Evolutionary conservation across 176 grass and related monocot genomes (phyloP).

Genomic region (Melocanna baccifera): DNA sequence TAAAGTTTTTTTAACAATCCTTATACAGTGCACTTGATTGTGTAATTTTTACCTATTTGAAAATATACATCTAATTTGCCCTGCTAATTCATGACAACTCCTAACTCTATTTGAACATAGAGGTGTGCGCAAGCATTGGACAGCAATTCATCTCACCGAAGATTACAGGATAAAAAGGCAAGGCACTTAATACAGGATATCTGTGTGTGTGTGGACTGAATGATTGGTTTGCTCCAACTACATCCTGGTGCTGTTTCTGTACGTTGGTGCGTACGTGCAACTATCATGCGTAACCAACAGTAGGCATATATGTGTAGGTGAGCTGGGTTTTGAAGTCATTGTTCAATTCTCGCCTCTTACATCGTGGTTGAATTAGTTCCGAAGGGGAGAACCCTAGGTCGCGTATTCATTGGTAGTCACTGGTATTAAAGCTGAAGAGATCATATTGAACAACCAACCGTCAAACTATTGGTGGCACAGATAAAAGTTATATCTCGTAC

Average conservation of each 20-base stretch:
- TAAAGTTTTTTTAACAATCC: too few relatives aligned
- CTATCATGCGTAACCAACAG: background rate
- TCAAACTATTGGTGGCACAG: background rate
- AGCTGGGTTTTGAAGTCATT: background rate
- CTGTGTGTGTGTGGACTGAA: background rate
- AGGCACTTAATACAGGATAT: too few relatives aligned
- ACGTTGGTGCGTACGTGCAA: background rate
- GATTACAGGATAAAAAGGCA: too few relatives aligned
- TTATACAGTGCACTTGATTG: too few relatives aligned
- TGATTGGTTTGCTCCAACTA: background rate
- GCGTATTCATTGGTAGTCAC: too few relatives aligned
- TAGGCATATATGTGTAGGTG: background rate
- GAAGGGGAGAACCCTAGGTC: too few relatives aligned
- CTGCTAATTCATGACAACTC: too few relatives aligned
- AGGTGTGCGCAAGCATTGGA: too few relatives aligned
- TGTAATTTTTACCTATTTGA: too few relatives aligned
- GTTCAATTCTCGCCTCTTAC: background rate
- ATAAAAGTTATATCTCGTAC: background rate
- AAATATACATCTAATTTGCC: too few relatives aligned
- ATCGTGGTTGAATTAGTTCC: background rate
- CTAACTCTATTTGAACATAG: too few relatives aligned
- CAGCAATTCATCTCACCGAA: too few relatives aligned
- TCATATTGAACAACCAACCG: background rate
- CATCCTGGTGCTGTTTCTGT: background rate
- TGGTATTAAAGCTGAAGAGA: background rate